Base-by-base conservation (phyloP, 2,329 filamentous ascomycete species). In the Aspergillus sp. region DNA sequence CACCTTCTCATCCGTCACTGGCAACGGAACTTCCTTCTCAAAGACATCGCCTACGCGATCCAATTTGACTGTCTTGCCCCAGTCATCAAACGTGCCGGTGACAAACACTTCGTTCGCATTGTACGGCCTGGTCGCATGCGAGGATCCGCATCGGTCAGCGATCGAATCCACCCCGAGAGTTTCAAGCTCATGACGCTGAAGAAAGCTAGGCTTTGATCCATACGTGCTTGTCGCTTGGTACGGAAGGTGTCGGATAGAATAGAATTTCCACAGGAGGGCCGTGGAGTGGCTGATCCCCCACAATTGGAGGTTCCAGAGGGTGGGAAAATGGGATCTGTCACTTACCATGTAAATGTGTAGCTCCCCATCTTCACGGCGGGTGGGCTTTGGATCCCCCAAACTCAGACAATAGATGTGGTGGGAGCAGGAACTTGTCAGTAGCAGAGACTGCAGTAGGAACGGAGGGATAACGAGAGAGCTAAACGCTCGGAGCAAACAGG, bases 51-150 rank as follows among this genome's bases (percentile, higher is more conserved):
- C 90, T 43, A 87, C 84, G 80, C 91, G 92, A 51, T 92, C 88
- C 60, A 99, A 85, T 81, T 90, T 86, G 76, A 94, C 86, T 59
- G 87, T 92, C 83, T 95, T 94, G 68, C 85, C 85, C 95, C 95
- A 99, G 80, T 91, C 85, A 80, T 98, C 94, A 75, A 98, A 98
- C 65, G 91, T 94, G 75, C 95, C 95, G 43, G 94, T 98, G 70
- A 98, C 95, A 78, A 90, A 94, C 76, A 98, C 94, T 75, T 96
- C 90, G 68, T 88, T 85, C 74, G 91, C 93, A 70, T 87, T 82
- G 76, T 95, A 89, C 74, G 89, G 87, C 94, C 94, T 97, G 79
- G 43, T 56, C 19, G 43, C 68, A 72, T 64, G 69, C 63, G 63
- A 72, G 60, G 62, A 63, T 55, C 61, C 64, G 67, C 41, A 65